These are phyloP conservation scores for Colletotrichum coccodes DNA, from an alignment of 2,329 filamentous ascomycete genomes.

Conservation along the genomic window DNA sequence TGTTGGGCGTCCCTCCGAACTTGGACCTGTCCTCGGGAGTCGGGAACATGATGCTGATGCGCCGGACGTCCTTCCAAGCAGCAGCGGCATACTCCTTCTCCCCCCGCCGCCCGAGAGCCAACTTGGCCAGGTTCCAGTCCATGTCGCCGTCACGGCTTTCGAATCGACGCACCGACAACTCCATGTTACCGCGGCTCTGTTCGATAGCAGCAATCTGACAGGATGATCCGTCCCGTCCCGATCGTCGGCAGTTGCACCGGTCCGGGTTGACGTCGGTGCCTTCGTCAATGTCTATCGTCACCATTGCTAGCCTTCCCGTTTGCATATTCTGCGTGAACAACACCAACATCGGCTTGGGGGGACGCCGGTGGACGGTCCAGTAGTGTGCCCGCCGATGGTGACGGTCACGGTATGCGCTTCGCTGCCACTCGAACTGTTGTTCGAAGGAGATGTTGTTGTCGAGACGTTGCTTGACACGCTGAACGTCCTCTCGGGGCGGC, in stretches of 20 bases:
- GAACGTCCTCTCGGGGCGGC: conserved; percentile 29
- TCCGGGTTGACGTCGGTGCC: conserved; percentile 45
- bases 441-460: conserved; percentile 20
- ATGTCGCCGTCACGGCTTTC: conserved; percentile 34
- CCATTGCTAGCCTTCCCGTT: conserved; percentile 38
- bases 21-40: conserved; percentile 32
- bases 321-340: conserved; percentile 42
- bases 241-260: conserved; percentile 45
- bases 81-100: conserved; percentile 24
- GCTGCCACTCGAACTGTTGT: conserved; percentile 30
- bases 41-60: conserved; percentile 44
- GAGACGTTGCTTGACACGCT: conserved; percentile 32
- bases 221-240: conserved; percentile 37
- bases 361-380: conserved; percentile 43
- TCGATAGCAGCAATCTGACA: conserved; percentile 36
- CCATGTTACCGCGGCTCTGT: conserved; percentile 37
- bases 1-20: conserved; percentile 41
- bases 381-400: conserved; percentile 37
- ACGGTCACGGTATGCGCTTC: conserved; percentile 32
- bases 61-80: conserved; percentile 39
- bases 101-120: conserved; percentile 36
- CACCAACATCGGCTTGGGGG: conserved; percentile 46
- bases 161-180: conserved; percentile 41
- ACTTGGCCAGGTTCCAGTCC: conserved; percentile 43
- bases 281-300: conserved; percentile 44